A percentile compares a stretch with the other conserved stretches of the same genome.
These are phyloP conservation scores for Umbelopsis sp. DNA, from an alignment of 371 early-diverging fungal genomes.

Conservation along the genomic window DNA sequence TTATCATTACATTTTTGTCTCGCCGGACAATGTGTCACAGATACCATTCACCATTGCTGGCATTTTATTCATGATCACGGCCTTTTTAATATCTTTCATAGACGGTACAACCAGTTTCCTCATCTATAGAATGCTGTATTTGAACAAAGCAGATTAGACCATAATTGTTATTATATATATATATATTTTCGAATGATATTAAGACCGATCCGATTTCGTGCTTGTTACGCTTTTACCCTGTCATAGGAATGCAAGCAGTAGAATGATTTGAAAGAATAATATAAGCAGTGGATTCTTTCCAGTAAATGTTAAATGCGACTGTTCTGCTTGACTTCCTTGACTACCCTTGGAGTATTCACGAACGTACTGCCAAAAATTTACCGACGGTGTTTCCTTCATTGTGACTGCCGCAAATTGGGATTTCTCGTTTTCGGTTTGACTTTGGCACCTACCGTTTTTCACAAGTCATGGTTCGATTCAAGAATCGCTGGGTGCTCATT, in stretches of 20 bases:
- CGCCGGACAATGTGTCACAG: neutral
- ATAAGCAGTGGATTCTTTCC: too few relatives aligned
- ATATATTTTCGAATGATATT: too few relatives aligned
- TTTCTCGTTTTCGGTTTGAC: neutral
- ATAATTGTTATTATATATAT: too few relatives aligned
- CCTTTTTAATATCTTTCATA: neutral
- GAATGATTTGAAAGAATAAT: too few relatives aligned
- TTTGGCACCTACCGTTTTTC: neutral
- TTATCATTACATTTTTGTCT: neutral
- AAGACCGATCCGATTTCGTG: too few relatives aligned
- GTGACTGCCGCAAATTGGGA: neutral
- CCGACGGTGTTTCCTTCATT: too few relatives aligned
- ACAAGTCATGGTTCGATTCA: constrained; percentile 44
- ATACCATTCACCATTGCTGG: neutral
- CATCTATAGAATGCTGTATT: neutral
- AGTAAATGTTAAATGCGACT: too few relatives aligned
- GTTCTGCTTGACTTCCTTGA: too few relatives aligned
- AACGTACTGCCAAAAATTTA: too few relatives aligned
- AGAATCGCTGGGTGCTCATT: constrained; percentile 52
- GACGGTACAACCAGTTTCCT: neutral
- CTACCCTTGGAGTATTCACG: too few relatives aligned
- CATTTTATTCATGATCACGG: neutral
- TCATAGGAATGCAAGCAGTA: too few relatives aligned
- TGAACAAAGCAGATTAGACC: neutral
- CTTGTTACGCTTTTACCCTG: too few relatives aligned